Conservation (phyloP, 352 stramenopile species). For the Phytopythium oedochilum region DNA sequence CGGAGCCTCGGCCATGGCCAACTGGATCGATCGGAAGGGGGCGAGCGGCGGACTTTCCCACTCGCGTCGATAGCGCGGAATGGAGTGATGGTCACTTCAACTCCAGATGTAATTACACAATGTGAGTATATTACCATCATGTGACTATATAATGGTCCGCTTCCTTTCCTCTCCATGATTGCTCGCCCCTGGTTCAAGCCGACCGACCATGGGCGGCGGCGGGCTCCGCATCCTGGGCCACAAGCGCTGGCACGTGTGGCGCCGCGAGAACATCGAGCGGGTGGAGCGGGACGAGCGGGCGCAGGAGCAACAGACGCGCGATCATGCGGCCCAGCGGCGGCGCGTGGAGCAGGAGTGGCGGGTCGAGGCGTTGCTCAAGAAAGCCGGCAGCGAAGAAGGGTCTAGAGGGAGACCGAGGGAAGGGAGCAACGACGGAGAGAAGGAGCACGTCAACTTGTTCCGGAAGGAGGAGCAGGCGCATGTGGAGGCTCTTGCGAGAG, state of each 20-base stretch:
- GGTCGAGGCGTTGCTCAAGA: slow-evolving; percentile 18
- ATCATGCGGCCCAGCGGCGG: slow-evolving; percentile 11
- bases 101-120: too few species aligned
- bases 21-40: background rate
- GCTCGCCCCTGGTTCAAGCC: too few species aligned
- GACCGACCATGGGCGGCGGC: slow-evolving; percentile 57
- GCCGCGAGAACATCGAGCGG: slow-evolving; percentile 77
- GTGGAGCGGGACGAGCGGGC: slow-evolving; percentile 53
- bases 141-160: too few species aligned
- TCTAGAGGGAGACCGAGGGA: too few species aligned
- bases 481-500: background rate
- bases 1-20: slow-evolving; percentile 3
- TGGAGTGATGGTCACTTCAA: slow-evolving; percentile 22
- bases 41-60: background rate
- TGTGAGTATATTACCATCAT: too few species aligned
- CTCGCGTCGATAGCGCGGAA: too few species aligned
- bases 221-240: slow-evolving; percentile 62
- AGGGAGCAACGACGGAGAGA: background rate
- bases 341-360: slow-evolving; percentile 31
- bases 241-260: slow-evolving; percentile 88
- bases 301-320: slow-evolving; percentile 23
- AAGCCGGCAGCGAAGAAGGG: too few species aligned
- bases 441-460: slow-evolving; percentile 41
- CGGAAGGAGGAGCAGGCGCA: slow-evolving; percentile 18
- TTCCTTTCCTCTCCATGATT: too few species aligned